Conservation (phyloP, 345 rosid species). For the Laguncularia racemosa region DNA sequence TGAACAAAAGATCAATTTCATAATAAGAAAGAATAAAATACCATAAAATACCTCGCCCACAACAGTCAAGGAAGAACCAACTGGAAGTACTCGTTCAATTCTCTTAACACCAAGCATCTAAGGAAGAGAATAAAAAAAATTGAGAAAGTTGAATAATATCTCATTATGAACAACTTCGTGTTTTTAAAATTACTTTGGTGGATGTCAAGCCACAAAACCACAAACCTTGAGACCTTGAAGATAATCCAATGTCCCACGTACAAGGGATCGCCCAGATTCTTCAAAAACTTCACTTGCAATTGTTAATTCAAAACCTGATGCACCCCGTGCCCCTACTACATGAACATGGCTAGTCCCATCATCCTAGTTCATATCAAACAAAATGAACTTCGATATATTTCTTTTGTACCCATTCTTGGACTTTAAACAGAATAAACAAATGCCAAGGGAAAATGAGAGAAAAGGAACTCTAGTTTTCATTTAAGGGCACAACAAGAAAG, state of each 20-base stretch:
- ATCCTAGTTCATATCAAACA: constrained; percentile 30
- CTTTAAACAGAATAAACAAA: neutral
- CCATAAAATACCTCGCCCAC: constrained; percentile 99
- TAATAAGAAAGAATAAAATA: constrained; percentile 2
- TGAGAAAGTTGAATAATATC: neutral
- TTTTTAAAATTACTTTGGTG: neutral
- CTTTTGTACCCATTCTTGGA: no score
- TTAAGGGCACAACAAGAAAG: neutral
- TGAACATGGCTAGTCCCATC: constrained; percentile 71
- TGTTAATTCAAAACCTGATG: constrained; percentile 55
- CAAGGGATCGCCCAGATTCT: constrained; percentile 94
- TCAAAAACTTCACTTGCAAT: constrained; percentile 79
- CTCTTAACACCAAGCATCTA: constrained; percentile 99
- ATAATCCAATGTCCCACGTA: constrained; percentile 85
- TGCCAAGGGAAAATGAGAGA: constrained; percentile 5
- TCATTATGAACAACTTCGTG: no score
- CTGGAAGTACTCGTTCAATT: constrained; percentile 85
- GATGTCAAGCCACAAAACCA: neutral
- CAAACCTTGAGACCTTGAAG: constrained; percentile 94
- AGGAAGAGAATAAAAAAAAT: neutral
- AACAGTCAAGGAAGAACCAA: constrained; percentile 83
- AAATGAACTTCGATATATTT: no score
- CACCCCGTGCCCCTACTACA: constrained; percentile 72
- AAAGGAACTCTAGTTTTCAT: neutral
- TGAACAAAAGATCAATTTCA: no score